These are phyloP conservation scores for Zymoseptoria tritici DNA, from an alignment of 2,329 filamentous ascomycete genomes.

Conservation along the genomic window DNA sequence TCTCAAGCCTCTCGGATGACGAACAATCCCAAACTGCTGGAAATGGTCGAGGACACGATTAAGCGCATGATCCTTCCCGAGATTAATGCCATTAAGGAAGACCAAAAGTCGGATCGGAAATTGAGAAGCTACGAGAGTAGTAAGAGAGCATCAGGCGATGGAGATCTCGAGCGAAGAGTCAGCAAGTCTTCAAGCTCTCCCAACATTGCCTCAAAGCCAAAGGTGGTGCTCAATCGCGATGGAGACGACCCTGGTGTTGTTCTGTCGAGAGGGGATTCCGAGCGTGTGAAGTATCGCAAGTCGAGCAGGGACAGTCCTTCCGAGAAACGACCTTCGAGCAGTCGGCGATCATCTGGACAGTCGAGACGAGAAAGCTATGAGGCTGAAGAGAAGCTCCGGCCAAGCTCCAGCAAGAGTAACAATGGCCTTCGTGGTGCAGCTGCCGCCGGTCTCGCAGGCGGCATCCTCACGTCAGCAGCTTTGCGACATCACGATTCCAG, in stretches of 20 bases:
- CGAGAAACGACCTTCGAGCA: slow-evolving; percentile 22
- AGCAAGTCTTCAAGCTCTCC: slow-evolving; percentile 57
- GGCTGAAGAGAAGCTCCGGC: slow-evolving; percentile 43
- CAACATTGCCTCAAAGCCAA: slow-evolving; percentile 51
- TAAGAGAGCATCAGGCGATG: slow-evolving; percentile 51
- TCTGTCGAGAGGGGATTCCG: slow-evolving; percentile 47
- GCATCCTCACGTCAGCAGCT: slow-evolving; percentile 54
- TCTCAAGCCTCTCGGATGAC: slow-evolving; percentile 68
- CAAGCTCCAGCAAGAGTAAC: slow-evolving; percentile 48
- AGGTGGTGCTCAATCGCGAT: slow-evolving; percentile 52
- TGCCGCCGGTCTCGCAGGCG: slow-evolving; percentile 48
- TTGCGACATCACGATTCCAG: slow-evolving; percentile 59
- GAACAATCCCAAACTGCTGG: slow-evolving; percentile 84
- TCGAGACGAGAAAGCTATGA: slow-evolving; percentile 21
- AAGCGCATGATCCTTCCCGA: slow-evolving; percentile 84
- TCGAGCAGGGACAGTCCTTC: slow-evolving; percentile 42
- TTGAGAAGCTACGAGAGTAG: slow-evolving; percentile 61
- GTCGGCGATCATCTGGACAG: slow-evolving; percentile 22
- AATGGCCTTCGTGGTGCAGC: slow-evolving; percentile 42
- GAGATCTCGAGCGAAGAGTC: slow-evolving; percentile 43
- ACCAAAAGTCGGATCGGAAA: slow-evolving; percentile 71
- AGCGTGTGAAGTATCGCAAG: slow-evolving; percentile 47
- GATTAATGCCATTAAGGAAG: slow-evolving; percentile 81
- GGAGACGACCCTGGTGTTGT: slow-evolving; percentile 53
- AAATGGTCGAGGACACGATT: slow-evolving; percentile 90